Conservation (phyloP, 768 basidiomycete genomes). For the Xerocomellus intermedius region DNA sequence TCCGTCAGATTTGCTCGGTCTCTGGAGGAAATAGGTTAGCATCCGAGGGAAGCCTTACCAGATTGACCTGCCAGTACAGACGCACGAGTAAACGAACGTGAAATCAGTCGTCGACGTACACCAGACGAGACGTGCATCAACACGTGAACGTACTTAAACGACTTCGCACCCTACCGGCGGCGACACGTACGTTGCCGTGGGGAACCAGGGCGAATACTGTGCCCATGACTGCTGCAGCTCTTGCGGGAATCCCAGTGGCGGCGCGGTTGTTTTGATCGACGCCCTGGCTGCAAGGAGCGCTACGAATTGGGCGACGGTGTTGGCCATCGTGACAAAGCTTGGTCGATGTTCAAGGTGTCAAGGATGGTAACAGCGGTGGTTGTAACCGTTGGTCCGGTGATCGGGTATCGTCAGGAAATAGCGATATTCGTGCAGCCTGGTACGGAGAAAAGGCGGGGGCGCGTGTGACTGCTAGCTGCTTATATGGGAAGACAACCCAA, state of each 20-base stretch:
- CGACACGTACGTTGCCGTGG: conserved; percentile 40
- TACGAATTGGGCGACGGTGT: background rate
- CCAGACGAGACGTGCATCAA: background rate
- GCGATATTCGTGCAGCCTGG: no score
- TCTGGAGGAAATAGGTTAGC: background rate
- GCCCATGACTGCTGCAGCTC: conserved; percentile 43
- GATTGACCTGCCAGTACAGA: conserved; percentile 10
- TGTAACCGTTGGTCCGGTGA: no score
- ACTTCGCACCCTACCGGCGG: conserved; percentile 49
- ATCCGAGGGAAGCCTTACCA: conserved; percentile 6
- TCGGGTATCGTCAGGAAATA: no score
- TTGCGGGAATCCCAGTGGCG: conserved; percentile 6
- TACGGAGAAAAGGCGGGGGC: no score
- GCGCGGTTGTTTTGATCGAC: conserved; percentile 6
- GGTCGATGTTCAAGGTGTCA: background rate
- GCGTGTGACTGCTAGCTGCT: no score
- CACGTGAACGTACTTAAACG: conserved; percentile 45
- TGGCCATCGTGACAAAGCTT: background rate
- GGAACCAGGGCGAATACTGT: conserved; percentile 57
- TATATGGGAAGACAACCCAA: no score
- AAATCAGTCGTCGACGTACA: background rate
- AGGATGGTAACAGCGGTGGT: no score
- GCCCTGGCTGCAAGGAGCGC: background rate
- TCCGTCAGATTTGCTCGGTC: background rate
- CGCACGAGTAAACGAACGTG: background rate